Conservation (phyloP, 495 filamentous ascomycete species). For the Hypoxylon lienhwacheense region DNA sequence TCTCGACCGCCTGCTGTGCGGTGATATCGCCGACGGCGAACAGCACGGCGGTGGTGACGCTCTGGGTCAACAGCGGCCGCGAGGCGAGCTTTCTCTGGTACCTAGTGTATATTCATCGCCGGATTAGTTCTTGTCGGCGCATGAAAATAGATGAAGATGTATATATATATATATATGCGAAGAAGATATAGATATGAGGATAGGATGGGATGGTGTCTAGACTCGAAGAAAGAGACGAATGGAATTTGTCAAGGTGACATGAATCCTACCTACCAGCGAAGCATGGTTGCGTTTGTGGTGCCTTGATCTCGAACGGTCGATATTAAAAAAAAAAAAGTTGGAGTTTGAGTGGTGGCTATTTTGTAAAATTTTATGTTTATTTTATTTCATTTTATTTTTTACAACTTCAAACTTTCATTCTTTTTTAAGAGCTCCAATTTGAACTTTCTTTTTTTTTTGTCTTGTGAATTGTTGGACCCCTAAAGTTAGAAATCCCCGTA, state of each 20-base stretch:
- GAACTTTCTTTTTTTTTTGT: no score
- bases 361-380: conserved; percentile 22
- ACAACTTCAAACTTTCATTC: no score
- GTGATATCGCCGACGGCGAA: conserved; percentile 90
- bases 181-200: neutral
- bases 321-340: conserved; percentile 11
- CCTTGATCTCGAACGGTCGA: conserved; percentile 22
- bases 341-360: conserved; percentile 26
- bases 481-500: neutral
- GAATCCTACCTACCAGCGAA: conserved; percentile 38
- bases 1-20: conserved; percentile 93
- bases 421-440: no score
- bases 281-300: conserved; percentile 32
- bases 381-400: no score
- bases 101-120: conserved; percentile 64
- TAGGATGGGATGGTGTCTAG: neutral
- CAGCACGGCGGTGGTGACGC: conserved; percentile 80
- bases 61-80: conserved; percentile 84
- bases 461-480: conserved; percentile 4
- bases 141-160: no score
- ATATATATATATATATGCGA: neutral
- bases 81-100: conserved; percentile 82
- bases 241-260: conserved; percentile 20
- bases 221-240: no score
- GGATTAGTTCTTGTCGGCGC: conserved; percentile 13